Base-by-base conservation (phyloP, 1,284 basidiomycete species). In the Flammula alnicola region DNA sequence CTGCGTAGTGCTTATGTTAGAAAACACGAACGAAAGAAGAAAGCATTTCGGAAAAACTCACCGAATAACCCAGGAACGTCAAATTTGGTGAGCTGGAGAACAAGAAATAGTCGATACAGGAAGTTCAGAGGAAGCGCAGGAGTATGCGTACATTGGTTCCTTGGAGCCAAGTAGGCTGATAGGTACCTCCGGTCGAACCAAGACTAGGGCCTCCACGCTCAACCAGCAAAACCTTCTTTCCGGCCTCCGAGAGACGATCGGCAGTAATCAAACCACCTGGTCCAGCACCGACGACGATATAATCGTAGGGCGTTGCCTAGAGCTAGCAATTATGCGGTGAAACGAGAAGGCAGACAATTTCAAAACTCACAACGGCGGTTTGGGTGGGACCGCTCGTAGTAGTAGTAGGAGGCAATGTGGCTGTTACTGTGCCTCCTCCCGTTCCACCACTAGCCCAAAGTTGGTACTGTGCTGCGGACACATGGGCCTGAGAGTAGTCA, bases 141-240 rank as follows among this genome's bases (percentile, higher is more conserved):
- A 23, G 17, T n/a, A 16, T 16, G 51, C 70, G 31, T 60, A 80
- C 81, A 47, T 78, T 75, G 2, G 73, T 74, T 29, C 77, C 76
- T 42, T 66, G 60, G 1, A 78, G 64, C 83, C 83, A 84, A 4
- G 71, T 65, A 1, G 82, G 74, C 41, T 72, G 69, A 59, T 83
- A 82, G 12, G 67, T 77, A n/a, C 83, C 83, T 12, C 83, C 83
- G 12, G 81, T 83, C 52, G 77, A 67, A 16, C 73, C 75, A n/a
- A 79, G 80, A 56, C 77, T 79, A 1, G 83, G 83, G 0, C 82
- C 82, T 46, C 83, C 83, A 51, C 82, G 79, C 59, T 84, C 82
- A 5, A 84, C 64, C 3, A 85, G 67, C 8, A 84, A 67, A 4
- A 84, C 81, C 47, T 81, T 82, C 68, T 84, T 84, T 23, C 80